A percentile compares a stretch with the other conserved stretches of the same genome.
Conservation (phyloP, 441 rosid genomes). For the Jatropha podagrica region DNA sequence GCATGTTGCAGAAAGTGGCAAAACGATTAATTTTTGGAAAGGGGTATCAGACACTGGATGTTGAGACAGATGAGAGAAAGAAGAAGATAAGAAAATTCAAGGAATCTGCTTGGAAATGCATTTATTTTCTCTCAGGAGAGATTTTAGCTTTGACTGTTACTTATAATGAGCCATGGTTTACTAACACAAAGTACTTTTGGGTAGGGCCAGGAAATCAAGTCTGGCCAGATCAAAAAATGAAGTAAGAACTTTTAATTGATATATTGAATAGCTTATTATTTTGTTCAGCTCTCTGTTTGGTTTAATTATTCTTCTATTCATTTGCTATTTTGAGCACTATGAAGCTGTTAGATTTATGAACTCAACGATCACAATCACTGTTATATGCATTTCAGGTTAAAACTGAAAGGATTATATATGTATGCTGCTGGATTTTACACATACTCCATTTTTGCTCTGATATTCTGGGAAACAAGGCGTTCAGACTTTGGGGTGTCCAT, state of each 20-base stretch:
- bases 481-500: slow-evolving; percentile 96
- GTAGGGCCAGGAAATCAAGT: slow-evolving; percentile 87
- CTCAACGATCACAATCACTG: slow-evolving; percentile 2
- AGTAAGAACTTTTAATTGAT: slow-evolving; percentile 45
- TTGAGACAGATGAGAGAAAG: slow-evolving; percentile 43
- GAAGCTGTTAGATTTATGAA: slow-evolving; percentile 17
- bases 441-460: slow-evolving; percentile 90
- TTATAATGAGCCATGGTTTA: slow-evolving; percentile 87
- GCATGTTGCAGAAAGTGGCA: slow-evolving; percentile 64
- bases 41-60: slow-evolving; percentile 37
- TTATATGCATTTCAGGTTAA: slow-evolving; percentile 53
- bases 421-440: slow-evolving; percentile 94
- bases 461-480: slow-evolving; percentile 96
- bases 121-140: slow-evolving; percentile 85
- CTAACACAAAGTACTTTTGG: slow-evolving; percentile 73
- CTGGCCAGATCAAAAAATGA: slow-evolving; percentile 93
- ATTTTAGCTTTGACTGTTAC: slow-evolving; percentile 67
- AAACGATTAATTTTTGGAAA: slow-evolving; percentile 59
- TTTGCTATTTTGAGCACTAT: not conserved
- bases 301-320: slow-evolving; percentile 11
- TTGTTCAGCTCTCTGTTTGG: not conserved
- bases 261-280: not conserved
- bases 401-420: slow-evolving; percentile 78
- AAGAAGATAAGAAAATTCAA: slow-evolving; percentile 81
- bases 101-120: slow-evolving; percentile 97